phyloP scores from a whole-genome alignment of 257 asterid species.

The Cinchona pubescens region DNA sequence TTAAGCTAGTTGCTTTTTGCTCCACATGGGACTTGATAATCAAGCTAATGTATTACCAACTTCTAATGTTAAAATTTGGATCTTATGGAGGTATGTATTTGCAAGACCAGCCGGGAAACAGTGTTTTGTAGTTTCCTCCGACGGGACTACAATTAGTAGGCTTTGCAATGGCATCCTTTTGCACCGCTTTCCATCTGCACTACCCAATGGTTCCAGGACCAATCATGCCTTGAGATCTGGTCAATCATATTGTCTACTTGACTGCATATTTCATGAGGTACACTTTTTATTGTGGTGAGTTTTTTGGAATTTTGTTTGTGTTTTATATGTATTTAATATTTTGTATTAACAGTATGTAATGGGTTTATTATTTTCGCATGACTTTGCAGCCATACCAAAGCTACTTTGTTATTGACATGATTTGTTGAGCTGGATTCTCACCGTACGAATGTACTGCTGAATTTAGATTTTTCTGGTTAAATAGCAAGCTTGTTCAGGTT shows the following conservation, averaged over 20 bases:
- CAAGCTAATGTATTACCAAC: not conserved
- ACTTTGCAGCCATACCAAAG: constrained; percentile 71
- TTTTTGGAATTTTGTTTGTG: not conserved
- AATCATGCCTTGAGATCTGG: constrained; percentile 52
- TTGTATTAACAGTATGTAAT: not conserved
- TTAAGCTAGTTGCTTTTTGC: not conserved
- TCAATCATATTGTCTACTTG: constrained; percentile 83
- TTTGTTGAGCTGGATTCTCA: constrained; percentile 91
- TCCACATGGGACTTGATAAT: not conserved
- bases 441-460: constrained; percentile 88
- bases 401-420: constrained; percentile 80
- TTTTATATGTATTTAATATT: not conserved
- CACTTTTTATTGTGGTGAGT: constrained; percentile 9
- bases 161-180: constrained; percentile 74
- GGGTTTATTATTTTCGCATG: constrained; percentile 13
- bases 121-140: constrained; percentile 86
- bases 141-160: constrained; percentile 78
- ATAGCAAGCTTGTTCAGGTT: constrained; percentile 73
- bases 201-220: constrained; percentile 71
- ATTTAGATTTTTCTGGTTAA: constrained; percentile 90
- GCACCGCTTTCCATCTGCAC: constrained; percentile 91
- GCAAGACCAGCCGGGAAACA: constrained; percentile 93
- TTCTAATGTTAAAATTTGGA: not conserved
- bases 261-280: constrained; percentile 97
- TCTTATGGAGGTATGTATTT: constrained; percentile 65